A percentile compares a stretch with the other conserved stretches of the same genome.
These are phyloP conservation scores for Rosa multiflora DNA, from an alignment of 306 rosid genomes.

Conservation along the genomic window DNA sequence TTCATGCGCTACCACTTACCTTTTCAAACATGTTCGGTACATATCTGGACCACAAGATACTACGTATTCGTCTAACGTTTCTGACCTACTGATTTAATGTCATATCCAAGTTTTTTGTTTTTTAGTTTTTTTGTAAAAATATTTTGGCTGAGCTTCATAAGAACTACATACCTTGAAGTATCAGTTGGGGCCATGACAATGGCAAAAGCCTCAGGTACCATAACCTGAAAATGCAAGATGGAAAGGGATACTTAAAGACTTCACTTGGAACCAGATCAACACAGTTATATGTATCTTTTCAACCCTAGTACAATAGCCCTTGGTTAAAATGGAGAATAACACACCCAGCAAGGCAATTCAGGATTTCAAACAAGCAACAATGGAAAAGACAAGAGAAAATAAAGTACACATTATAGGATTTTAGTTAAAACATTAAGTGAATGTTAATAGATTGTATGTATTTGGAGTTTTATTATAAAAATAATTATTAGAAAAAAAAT, in stretches of 20 bases:
- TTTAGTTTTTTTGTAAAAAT: background rate
- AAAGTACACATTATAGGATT: background rate
- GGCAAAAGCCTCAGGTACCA: slow-evolving; percentile 88
- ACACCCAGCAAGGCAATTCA: background rate
- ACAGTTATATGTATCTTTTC: background rate
- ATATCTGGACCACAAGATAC: background rate
- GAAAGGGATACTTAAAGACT: slow-evolving; percentile 14
- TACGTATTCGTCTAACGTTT: background rate
- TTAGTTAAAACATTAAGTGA: background rate
- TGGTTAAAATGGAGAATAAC: background rate
- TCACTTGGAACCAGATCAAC: background rate
- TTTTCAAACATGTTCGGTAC: background rate
- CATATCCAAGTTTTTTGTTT: background rate
- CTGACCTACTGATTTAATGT: background rate
- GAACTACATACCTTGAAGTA: slow-evolving; percentile 46
- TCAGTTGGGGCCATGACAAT: slow-evolving; percentile 83
- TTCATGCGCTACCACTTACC: background rate
- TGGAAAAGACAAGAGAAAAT: background rate
- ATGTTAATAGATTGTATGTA: no score
- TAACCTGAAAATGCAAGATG: slow-evolving; percentile 40
- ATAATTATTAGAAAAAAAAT: no score
- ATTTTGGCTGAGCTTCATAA: background rate
- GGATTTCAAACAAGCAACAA: background rate
- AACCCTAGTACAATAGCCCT: background rate
- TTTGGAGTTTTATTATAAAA: background rate